Percentiles rank a stretch among this genome's conserved stretches.
Evolutionary conservation across 225 moss, liverwort and hornwort species (phyloP).

Genomic region (Pseudisothecium myosuroides): DNA sequence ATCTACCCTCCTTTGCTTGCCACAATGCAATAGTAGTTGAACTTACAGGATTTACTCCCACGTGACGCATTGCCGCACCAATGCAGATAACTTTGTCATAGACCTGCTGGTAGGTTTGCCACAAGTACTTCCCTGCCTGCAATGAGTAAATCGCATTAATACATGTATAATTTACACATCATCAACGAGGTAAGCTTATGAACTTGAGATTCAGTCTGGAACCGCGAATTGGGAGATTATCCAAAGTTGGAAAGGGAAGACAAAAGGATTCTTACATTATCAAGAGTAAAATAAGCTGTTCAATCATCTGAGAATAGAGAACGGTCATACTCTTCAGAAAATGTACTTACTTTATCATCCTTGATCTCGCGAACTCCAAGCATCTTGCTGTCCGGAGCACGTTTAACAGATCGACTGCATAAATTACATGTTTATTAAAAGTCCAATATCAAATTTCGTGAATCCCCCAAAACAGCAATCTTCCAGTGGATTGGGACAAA

Average conservation of each 20-base stretch:
- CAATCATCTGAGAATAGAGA: background rate
- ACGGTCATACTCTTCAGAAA: background rate
- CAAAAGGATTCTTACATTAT: background rate
- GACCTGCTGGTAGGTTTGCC: constrained; percentile 69
- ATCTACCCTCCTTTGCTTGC: background rate
- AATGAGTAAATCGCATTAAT: background rate
- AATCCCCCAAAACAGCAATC: background rate
- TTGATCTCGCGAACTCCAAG: constrained; percentile 61
- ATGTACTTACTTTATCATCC: constrained; percentile 39
- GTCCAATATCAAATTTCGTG: background rate
- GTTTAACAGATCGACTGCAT: constrained; percentile 45
- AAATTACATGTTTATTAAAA: background rate
- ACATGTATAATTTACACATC: background rate
- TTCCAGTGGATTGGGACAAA: background rate
- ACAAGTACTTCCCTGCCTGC: constrained; percentile 77
- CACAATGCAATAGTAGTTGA: background rate
- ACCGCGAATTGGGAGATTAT: background rate
- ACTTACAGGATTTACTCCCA: constrained; percentile 65
- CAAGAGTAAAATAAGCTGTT: background rate
- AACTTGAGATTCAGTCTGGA: background rate
- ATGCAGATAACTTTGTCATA: constrained; percentile 52
- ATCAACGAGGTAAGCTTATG: background rate
- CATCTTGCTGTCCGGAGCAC: constrained; percentile 40
- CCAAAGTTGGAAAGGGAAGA: background rate
- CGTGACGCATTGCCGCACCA: constrained; percentile 79